Percentiles rank a stretch among this genome's conserved stretches.
Conservation (phyloP, 495 filamentous ascomycete genomes). For the Letharia columbiana region DNA sequence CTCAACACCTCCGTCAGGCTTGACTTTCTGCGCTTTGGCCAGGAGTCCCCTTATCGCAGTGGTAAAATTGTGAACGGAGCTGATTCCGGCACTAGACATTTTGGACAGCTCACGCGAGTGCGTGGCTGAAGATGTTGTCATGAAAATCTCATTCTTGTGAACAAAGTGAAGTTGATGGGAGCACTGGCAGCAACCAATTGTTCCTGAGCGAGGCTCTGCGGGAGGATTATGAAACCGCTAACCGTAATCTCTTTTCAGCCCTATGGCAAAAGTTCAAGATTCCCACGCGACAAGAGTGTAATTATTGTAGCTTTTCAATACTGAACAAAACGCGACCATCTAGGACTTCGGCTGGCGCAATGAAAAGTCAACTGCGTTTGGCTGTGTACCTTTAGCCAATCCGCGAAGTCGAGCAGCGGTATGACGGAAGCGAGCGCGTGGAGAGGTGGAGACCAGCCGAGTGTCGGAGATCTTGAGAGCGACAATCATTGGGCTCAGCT, state of each 20-base stretch:
- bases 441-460: conserved; percentile 36
- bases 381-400: neutral
- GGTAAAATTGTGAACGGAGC: conserved; percentile 48
- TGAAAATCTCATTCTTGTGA: neutral
- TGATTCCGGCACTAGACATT: conserved; percentile 46
- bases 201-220: conserved; percentile 29
- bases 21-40: conserved; percentile 52
- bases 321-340: neutral
- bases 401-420: neutral
- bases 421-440: conserved; percentile 1
- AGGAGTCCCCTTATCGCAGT: conserved; percentile 54
- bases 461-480: conserved; percentile 61
- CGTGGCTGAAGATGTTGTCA: neutral
- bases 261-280: neutral
- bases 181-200: neutral
- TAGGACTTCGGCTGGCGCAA: neutral
- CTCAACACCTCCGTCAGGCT: conserved; percentile 60
- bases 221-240: conserved; percentile 9
- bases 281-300: neutral
- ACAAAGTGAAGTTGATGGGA: neutral
- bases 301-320: neutral
- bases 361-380: neutral
- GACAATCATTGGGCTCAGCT: conserved; percentile 75
- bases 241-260: conserved; percentile 5
- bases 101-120: neutral